Percentiles rank a stretch among this genome's conserved stretches.
phyloP scores from a whole-genome alignment of 176 grass and related monocot genomes.

The Pharus latifolius region DNA sequence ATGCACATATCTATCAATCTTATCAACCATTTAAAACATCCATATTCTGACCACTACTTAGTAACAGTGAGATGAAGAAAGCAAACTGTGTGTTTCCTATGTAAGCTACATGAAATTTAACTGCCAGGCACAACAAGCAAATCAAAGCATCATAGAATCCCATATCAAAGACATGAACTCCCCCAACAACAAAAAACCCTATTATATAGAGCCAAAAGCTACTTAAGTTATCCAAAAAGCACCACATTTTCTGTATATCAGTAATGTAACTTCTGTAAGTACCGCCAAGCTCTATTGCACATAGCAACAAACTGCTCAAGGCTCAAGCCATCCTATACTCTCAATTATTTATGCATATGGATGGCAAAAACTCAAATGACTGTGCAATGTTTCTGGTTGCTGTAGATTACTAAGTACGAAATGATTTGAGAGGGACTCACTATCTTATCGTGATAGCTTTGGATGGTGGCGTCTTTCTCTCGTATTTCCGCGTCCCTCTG shows the following conservation, averaged over 20 bases:
- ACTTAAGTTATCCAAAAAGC: background rate
- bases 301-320: background rate
- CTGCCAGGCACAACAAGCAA: background rate
- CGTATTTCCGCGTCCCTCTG: conserved; percentile 73
- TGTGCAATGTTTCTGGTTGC: background rate
- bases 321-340: background rate
- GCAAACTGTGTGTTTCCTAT: background rate
- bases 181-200: background rate
- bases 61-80: background rate
- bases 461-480: conserved; percentile 75
- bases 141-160: background rate
- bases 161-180: background rate
- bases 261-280: background rate
- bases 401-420: background rate
- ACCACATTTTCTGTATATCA: background rate
- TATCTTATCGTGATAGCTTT: conserved; percentile 86
- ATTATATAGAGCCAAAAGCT: background rate
- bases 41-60: background rate
- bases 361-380: no score
- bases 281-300: background rate
- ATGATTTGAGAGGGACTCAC: conserved; percentile 30
- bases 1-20: background rate
- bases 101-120: background rate
- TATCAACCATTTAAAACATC: no score
- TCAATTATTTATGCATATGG: background rate